phyloP scores from a whole-genome alignment of 139 green algal genomes.

The Volvox africanus region DNA sequence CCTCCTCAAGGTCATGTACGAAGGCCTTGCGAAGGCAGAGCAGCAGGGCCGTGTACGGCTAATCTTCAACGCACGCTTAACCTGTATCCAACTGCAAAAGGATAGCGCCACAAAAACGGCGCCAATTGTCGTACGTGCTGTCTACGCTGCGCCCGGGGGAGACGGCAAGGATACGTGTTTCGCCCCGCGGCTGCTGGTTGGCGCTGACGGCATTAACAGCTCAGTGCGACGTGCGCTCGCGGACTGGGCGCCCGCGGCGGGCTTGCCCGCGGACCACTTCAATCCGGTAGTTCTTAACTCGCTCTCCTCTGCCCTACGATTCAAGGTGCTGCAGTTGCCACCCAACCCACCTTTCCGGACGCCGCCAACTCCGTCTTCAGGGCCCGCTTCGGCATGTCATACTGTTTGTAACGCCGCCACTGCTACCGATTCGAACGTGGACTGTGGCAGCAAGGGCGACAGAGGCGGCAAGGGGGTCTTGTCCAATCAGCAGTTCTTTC shows the following conservation, averaged over 20 bases:
- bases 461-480: neutral
- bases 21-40: neutral
- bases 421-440: too few species aligned
- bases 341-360: conserved; percentile 37
- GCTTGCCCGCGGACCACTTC: neutral
- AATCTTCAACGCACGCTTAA: neutral
- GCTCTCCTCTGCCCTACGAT: conserved; percentile 33
- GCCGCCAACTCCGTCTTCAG: too few species aligned
- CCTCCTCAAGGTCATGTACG: conserved; percentile 4
- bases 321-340: conserved; percentile 52
- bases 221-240: conserved; percentile 19
- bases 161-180: neutral
- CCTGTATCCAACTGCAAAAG: neutral
- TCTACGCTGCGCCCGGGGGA: neutral
- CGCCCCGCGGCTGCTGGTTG: conserved; percentile 51
- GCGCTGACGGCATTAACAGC: conserved; percentile 41
- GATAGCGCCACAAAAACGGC: too few species aligned
- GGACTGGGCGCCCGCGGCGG: conserved; percentile 19
- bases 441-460: neutral
- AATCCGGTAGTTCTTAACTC: conserved; percentile 22
- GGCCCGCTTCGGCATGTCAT: too few species aligned
- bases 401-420: too few species aligned
- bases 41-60: neutral
- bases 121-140: neutral
- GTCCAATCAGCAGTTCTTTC: neutral